phyloP scores from a whole-genome alignment of 768 basidiomycete species.

The Russula brevipes region DNA sequence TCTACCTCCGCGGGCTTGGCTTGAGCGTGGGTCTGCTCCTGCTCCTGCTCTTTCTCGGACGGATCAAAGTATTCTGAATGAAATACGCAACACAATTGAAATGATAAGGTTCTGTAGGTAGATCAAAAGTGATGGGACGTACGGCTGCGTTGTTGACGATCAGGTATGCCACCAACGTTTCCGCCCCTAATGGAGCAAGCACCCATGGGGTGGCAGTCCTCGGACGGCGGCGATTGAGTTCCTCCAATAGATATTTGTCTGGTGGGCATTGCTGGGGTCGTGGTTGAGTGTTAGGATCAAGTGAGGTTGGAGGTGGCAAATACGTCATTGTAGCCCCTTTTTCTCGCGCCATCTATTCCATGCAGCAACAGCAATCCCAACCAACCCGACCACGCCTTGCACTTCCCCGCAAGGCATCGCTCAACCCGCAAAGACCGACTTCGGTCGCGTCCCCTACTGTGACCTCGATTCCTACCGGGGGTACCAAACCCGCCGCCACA shows the following conservation, averaged over 20 bases:
- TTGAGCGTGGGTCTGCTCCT: constrained; percentile 3
- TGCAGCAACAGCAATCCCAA: constrained; percentile 6
- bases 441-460: background rate
- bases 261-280: background rate
- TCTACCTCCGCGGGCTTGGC: background rate
- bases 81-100: too few species aligned
- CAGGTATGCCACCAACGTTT: constrained; percentile 20
- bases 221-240: constrained; percentile 23
- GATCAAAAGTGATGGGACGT: background rate
- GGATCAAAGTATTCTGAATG: constrained; percentile 19
- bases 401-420: constrained; percentile 1
- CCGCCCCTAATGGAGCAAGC: constrained; percentile 22
- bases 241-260: background rate
- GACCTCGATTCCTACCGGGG: background rate
- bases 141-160: constrained; percentile 24
- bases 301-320: background rate
- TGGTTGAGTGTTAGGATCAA: background rate
- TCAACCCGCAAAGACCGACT: constrained; percentile 1
- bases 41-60: constrained; percentile 9
- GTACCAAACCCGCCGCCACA: constrained; percentile 27
- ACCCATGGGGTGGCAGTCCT: constrained; percentile 23
- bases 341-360: background rate
- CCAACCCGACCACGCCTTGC: background rate
- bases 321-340: constrained; percentile 18
- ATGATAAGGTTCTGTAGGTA: background rate